phyloP scores from a whole-genome alignment of 2,329 filamentous ascomycete species.

The Paecilomyces variotii region DNA sequence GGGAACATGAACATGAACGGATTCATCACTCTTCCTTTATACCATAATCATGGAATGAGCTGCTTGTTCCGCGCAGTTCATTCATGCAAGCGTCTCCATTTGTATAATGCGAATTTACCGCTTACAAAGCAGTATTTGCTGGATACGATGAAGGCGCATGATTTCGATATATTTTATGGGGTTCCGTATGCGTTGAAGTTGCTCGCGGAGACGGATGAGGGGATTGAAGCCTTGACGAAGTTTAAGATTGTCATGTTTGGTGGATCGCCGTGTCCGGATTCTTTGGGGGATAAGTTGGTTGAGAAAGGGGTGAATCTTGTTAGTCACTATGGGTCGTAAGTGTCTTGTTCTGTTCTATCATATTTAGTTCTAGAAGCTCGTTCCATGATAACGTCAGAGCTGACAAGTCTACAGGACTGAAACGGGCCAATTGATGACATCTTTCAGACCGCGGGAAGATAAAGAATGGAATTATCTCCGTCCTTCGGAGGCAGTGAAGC shows the following conservation, averaged over 20 bases:
- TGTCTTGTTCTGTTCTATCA: constrained; percentile 7
- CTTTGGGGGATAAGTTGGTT: constrained; percentile 48
- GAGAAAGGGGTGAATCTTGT: constrained; percentile 47
- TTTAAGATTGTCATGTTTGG: constrained; percentile 50
- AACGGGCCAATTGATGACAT: constrained; percentile 55
- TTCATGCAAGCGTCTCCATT: constrained; percentile 41
- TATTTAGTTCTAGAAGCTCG: background rate
- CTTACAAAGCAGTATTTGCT: constrained; percentile 45
- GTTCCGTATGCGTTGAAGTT: constrained; percentile 60
- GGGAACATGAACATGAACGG: constrained; percentile 40
- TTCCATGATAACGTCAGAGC: too few species aligned
- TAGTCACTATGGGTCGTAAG: constrained; percentile 50
- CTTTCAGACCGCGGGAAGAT: constrained; percentile 45
- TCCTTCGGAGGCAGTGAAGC: constrained; percentile 29
- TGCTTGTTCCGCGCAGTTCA: constrained; percentile 48
- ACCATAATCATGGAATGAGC: constrained; percentile 52
- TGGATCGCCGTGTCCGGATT: constrained; percentile 52
- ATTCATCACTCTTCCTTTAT: constrained; percentile 51
- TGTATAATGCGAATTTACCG: constrained; percentile 50
- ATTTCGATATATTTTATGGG: constrained; percentile 49
- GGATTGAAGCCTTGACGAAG: constrained; percentile 39
- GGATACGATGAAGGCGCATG: constrained; percentile 33
- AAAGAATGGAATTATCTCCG: constrained; percentile 56
- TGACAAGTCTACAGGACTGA: constrained; percentile 41
- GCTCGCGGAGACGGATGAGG: constrained; percentile 50